A percentile compares a stretch with the other conserved stretches of the same genome.
Conservation (phyloP, 2,329 filamentous ascomycete species). For the Periconia macrospinosa region DNA sequence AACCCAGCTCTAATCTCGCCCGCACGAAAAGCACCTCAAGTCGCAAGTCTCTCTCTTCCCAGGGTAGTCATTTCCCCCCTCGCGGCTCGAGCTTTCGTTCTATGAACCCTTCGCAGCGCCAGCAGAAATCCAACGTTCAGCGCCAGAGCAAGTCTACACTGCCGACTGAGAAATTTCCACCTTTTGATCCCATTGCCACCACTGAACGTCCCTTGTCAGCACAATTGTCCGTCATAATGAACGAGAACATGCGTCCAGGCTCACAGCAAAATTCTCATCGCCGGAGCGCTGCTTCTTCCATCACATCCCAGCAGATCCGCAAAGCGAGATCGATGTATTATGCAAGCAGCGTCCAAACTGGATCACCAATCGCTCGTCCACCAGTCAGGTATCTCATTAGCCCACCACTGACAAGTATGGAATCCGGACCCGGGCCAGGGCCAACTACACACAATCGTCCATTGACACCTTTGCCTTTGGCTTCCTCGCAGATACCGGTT, state of each 20-base stretch:
- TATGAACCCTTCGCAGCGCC: slow-evolving; percentile 14
- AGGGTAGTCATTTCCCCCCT: slow-evolving; percentile 43
- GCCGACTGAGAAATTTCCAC: slow-evolving; percentile 23
- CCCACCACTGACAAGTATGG: slow-evolving; percentile 14
- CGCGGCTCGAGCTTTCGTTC: slow-evolving; percentile 34
- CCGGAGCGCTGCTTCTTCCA: slow-evolving; percentile 26
- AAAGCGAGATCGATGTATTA: slow-evolving; percentile 45
- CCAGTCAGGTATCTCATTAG: slow-evolving; percentile 36
- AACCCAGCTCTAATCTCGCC: slow-evolving; percentile 21
- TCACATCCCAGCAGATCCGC: slow-evolving; percentile 38
- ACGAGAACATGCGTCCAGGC: slow-evolving; percentile 26
- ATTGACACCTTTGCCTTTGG: slow-evolving; percentile 21
- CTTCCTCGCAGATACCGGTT: slow-evolving; percentile 27
- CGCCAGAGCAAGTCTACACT: slow-evolving; percentile 13
- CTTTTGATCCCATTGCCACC: slow-evolving; percentile 18
- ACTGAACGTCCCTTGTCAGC: slow-evolving; percentile 17
- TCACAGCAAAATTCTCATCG: slow-evolving; percentile 28
- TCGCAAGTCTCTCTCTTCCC: slow-evolving; percentile 32
- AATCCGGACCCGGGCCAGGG: not conserved
- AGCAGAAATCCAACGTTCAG: slow-evolving; percentile 11
- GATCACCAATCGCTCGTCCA: slow-evolving; percentile 38
- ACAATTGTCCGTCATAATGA: slow-evolving; percentile 24
- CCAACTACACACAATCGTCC: slow-evolving; percentile 3
- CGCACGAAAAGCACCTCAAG: slow-evolving; percentile 39
- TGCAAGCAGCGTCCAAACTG: slow-evolving; percentile 41